phyloP scores from a whole-genome alignment of 352 stramenopile species.

The Phytophthora nicotianae region DNA sequence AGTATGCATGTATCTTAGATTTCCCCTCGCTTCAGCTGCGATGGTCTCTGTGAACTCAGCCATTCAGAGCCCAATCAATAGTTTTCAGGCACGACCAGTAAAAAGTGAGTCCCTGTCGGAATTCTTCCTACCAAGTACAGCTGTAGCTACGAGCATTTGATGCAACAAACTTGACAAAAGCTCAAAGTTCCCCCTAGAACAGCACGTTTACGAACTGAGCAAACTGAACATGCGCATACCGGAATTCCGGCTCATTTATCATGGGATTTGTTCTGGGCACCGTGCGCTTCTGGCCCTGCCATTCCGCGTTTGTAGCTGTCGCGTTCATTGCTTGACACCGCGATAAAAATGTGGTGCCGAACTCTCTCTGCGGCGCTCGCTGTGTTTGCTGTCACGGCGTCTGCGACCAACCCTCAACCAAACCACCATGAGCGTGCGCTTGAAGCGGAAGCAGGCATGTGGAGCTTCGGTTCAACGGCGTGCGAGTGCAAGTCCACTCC shows the following conservation, averaged over 20 bases:
- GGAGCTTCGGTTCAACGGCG: conserved; percentile 21
- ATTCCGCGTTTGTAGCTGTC: conserved; percentile 20
- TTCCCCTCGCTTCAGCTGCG: too few relatives aligned
- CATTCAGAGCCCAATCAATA: too few relatives aligned
- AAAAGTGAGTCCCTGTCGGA: too few relatives aligned
- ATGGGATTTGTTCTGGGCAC: conserved; percentile 17
- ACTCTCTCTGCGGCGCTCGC: conserved; percentile 12
- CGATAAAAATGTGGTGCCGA: conserved; percentile 17
- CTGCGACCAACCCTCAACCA: background rate
- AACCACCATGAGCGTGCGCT: conserved; percentile 14
- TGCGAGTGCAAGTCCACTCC: conserved; percentile 40
- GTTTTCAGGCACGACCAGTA: too few relatives aligned
- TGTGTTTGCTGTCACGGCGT: conserved; percentile 13
- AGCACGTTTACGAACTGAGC: conserved; percentile 1
- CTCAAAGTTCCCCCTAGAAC: background rate
- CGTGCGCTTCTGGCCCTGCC: background rate
- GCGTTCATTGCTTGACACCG: conserved; percentile 3
- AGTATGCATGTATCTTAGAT: too few relatives aligned
- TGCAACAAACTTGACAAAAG: too few relatives aligned
- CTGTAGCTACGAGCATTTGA: too few relatives aligned
- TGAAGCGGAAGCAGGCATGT: conserved; percentile 24
- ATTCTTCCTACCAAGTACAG: too few relatives aligned
- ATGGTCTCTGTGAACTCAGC: too few relatives aligned
- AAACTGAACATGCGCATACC: background rate
- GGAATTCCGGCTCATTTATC: conserved; percentile 16